Base-by-base conservation (phyloP, 305 asterid species). In the Euphrasia arctica region DNA sequence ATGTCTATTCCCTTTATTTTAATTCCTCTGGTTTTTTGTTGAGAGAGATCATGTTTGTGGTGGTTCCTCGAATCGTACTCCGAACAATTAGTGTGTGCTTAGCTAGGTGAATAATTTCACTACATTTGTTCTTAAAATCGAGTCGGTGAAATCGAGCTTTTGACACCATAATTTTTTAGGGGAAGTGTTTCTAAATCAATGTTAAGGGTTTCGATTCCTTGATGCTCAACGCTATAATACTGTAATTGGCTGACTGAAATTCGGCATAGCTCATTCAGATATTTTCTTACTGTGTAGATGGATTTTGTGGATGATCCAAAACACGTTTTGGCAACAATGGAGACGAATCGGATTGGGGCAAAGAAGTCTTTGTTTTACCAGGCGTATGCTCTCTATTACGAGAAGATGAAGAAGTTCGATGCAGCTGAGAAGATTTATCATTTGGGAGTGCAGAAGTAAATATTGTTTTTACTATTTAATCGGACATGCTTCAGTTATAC, bases 291-390 rank as follows among this genome's bases (percentile, higher is more conserved):
- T 15, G 49, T 82, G 70, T 72, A 88, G 96, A 81, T 91, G 91
- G 98, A 91, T 76, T 91, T 72, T 75, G 92, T 86, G 77, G 89
- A 88, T 67, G 88, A 91, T 57, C 95, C 96, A 58, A 89, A 79
- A 75, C 73, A 79, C 58, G 75, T 85, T 60, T 64, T 91, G 77
- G 78, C 52, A 74, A 77, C 83, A 15, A 89, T 91, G 96, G 96
- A 89, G 82, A 65, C 4, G 61, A 86, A 83, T 59, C 71, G 72
- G 39, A 81, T 91, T 59, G 98, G 98, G 78, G 62, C 63, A 75
- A 87, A 82, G 66, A 91, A 73, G 78, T 79, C 98, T 7, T 65
- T 87, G 67, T 91, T 85, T 81, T 91, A 89, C 78, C 89, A 82
- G 74, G 98, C 96, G 4, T 87, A 83, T 76, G 94, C 98, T 42